Conservation (phyloP, 176 grass and related monocot species). For the Musa acuminata region DNA sequence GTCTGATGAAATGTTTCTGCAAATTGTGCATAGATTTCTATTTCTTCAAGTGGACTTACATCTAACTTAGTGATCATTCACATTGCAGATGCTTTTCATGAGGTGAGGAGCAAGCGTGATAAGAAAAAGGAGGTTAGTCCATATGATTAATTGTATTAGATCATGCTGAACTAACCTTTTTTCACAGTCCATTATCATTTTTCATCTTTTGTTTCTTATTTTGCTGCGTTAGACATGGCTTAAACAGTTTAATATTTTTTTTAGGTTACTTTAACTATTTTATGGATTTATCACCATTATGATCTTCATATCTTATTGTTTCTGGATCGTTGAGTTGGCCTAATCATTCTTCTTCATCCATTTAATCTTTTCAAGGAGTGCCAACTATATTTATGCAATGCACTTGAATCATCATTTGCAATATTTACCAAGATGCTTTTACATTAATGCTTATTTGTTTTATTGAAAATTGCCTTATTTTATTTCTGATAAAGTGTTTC, state of each 20-base stretch:
- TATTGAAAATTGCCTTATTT: not conserved
- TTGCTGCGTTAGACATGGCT: too few species aligned
- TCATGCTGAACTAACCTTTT: not conserved
- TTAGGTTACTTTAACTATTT: too few species aligned
- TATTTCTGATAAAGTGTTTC: not conserved
- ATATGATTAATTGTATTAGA: not conserved
- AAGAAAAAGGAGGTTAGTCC: constrained; percentile 68
- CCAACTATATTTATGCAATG: not conserved
- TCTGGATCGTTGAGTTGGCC: not conserved
- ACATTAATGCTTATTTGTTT: not conserved
- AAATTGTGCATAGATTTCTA: not conserved
- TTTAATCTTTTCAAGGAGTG: not conserved
- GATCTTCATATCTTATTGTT: too few species aligned
- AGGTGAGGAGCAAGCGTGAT: constrained; percentile 64
- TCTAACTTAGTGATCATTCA: not conserved
- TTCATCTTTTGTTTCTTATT: not conserved
- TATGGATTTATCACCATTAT: too few species aligned
- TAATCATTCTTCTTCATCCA: not conserved
- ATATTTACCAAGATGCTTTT: not conserved
- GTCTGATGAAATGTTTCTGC: not conserved
- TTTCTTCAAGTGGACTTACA: not conserved
- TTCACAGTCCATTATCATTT: not conserved
- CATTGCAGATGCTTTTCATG: constrained; percentile 59
- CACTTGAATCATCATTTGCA: not conserved
- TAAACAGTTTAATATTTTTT: too few species aligned